Percentiles rank a stretch among this genome's conserved stretches.
phyloP scores from a whole-genome alignment of 257 asterid genomes.

The Petrea volubilis region DNA sequence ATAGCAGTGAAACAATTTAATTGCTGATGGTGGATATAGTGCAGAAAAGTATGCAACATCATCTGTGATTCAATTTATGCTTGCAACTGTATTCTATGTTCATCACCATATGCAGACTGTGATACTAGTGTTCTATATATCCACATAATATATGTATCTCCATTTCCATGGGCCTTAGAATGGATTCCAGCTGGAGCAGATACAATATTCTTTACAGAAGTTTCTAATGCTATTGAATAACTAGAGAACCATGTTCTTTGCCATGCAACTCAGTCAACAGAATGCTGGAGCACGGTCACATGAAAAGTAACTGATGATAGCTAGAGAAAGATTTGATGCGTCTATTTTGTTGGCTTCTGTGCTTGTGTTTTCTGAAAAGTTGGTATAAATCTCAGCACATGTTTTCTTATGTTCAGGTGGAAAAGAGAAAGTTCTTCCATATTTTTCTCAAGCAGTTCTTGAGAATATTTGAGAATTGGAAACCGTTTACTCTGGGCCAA shows the following conservation, averaged over 20 bases:
- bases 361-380: constrained; percentile 12
- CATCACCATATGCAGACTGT: neutral
- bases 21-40: neutral
- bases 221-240: constrained; percentile 14
- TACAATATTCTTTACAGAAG: neutral
- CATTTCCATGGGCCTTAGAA: neutral
- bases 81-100: neutral
- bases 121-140: neutral
- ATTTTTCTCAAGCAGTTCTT: constrained; percentile 86
- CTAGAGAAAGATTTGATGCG: constrained; percentile 25
- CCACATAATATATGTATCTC: neutral
- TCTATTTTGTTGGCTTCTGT: constrained; percentile 10
- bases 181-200: neutral
- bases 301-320: constrained; percentile 1
- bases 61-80: neutral
- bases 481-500: constrained; percentile 58
- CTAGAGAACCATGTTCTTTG: constrained; percentile 1
- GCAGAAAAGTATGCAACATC: neutral
- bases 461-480: constrained; percentile 68
- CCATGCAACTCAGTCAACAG: constrained; percentile 4
- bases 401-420: constrained; percentile 56
- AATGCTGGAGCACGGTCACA: neutral
- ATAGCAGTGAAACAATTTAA: neutral
- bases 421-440: constrained; percentile 62
- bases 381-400: constrained; percentile 22